Evolutionary conservation across 2,329 filamentous ascomycete species (phyloP), one percentile per base, ranked within the genome.

Genomic region (Onygena corvina): DNA sequence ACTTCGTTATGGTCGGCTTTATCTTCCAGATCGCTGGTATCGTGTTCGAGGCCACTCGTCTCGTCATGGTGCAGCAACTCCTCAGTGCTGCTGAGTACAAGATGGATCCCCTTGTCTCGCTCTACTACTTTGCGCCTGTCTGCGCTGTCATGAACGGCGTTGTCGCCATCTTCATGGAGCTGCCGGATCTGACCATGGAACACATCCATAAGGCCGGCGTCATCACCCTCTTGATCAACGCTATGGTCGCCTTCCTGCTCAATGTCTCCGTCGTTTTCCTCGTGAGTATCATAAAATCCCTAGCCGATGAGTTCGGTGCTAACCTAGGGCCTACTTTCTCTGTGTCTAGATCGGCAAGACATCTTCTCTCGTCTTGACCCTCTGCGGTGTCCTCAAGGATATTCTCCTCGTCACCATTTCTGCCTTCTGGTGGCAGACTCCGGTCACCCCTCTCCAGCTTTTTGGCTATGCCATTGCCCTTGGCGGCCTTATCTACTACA

Each of bases 41-140:
- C 57, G 64, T 83, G 46, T 90, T 89, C 61, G 86, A 93, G 70
- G 85, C 86, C 38, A 75, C 85, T 53, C 81, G 86, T 52, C 72
- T 92, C 54, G 82, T 88, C 68, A 86, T 93, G 84, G 85, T 92
- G 50, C 83, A 93, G 69, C 80, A 83, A 52, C 74, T 94, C 58
- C 77, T 94, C 47, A 85, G 80, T 61, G 81, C 76, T 29, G 76
- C 83, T 46, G 84, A 87, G 62, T 82, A 84, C 70, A 86, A 86
- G 72, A 92, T 93, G 86, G 85, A 92, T 61, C 86, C 86, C 30
- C 76, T 94, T 30, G 86, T 92, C 53, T 86, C 84, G 27, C 76
- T 93, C 18, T 93, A 93, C 75, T 93, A 93, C 73, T 93, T 86
- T 62, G 87, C 86, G 0, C 86, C 86, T 3, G 81, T 87, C 45